Conservation (phyloP, 1,139 yeast genomes). For the Geotrichum carabidarum region DNA sequence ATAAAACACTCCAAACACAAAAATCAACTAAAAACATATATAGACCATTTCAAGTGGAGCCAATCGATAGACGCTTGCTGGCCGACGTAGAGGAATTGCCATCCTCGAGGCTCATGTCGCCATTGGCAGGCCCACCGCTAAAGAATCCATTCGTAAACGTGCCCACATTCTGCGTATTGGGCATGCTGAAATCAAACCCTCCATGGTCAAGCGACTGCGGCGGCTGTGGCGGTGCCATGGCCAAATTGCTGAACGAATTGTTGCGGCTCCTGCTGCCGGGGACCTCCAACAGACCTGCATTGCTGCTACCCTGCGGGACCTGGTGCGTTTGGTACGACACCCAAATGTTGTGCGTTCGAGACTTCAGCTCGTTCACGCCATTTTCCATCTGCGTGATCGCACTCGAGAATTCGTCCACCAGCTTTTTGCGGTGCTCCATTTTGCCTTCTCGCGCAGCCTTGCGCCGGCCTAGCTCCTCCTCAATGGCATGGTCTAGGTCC, state of each 20-base stretch:
- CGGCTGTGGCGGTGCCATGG: slow-evolving; percentile 7
- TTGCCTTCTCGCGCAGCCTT: slow-evolving; percentile 22
- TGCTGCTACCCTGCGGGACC: background rate
- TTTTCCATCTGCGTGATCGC: slow-evolving; percentile 37
- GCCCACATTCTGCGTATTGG: background rate
- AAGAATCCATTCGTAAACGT: slow-evolving; percentile 1
- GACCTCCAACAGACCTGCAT: background rate
- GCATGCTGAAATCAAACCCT: slow-evolving; percentile 1
- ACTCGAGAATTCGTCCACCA: slow-evolving; percentile 35
- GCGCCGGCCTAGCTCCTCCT: slow-evolving; percentile 20
- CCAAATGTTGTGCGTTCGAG: slow-evolving; percentile 19
- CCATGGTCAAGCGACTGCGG: slow-evolving; percentile 6
- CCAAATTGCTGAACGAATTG: background rate
- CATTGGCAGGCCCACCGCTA: background rate
- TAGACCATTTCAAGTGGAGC: background rate
- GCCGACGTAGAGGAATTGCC: background rate
- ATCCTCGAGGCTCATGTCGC: too few relatives aligned
- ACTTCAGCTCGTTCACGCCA: slow-evolving; percentile 30
- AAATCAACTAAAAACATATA: background rate
- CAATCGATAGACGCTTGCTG: background rate
- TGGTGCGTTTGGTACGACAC: slow-evolving; percentile 2
- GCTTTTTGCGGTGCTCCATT: slow-evolving; percentile 23
- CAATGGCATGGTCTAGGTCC: slow-evolving; percentile 21
- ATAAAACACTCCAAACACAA: background rate
- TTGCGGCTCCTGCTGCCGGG: background rate